Conservation (phyloP, 139 green algal species). For the Desmodesmus armatus region DNA sequence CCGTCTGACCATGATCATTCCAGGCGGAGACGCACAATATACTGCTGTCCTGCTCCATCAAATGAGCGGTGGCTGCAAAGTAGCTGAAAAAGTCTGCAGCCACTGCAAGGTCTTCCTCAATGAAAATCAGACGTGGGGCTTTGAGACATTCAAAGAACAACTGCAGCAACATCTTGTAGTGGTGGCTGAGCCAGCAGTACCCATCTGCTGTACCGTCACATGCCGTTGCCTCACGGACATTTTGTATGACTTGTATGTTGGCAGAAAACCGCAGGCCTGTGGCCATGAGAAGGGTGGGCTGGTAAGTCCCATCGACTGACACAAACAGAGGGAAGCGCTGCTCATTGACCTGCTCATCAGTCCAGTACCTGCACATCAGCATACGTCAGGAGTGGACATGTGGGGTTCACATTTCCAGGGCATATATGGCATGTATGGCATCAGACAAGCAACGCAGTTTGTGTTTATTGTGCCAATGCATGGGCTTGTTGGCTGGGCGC, state of each 20-base stretch:
- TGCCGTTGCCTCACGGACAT: background rate
- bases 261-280: background rate
- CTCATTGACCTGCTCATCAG: background rate
- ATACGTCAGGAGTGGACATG: too few relatives aligned
- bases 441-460: too few relatives aligned
- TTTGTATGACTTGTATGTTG: conserved; percentile 14
- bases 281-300: background rate
- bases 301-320: conserved; percentile 59
- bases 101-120: conserved; percentile 73
- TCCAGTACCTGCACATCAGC: background rate
- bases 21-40: conserved; percentile 55
- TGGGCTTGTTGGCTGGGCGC: too few relatives aligned
- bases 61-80: conserved; percentile 51
- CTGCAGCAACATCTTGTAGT: conserved; percentile 37
- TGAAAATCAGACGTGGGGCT: conserved; percentile 11
- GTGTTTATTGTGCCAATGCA: too few relatives aligned
- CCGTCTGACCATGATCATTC: conserved; percentile 75
- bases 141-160: conserved; percentile 11
- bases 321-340: conserved; percentile 66
- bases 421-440: too few relatives aligned
- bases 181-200: background rate
- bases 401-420: too few relatives aligned
- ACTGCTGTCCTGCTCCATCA: conserved; percentile 51
- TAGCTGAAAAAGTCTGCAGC: conserved; percentile 72
- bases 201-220: background rate